Evolutionary conservation across 192 early-diverging fungal genomes (phyloP), one percentile per base, ranked within the genome.

Genomic region (Linnemannia exigua): DNA sequence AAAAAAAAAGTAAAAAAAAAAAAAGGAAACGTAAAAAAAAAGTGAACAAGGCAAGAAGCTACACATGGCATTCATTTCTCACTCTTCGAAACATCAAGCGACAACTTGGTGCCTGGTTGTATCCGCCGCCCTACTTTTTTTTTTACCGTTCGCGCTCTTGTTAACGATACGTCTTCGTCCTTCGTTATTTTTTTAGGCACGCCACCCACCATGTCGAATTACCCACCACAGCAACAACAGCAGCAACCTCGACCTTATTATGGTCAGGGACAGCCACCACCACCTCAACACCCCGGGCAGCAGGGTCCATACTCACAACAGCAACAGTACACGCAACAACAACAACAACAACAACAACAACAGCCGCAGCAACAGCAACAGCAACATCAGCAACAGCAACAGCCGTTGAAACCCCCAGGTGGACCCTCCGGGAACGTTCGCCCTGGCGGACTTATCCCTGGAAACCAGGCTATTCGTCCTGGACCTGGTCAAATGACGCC

Each of bases 221-320:
- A 75, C 2, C 51, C 33, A 51, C 72, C 72, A 46, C 75, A 58
- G 58, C 63, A 47, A 31, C 79, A 52, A 17, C 79, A 80, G 15
- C 67, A 68, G 15, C 80, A 74, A 44, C 74, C 72, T 48, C 80
- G 80, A 37, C 80, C 80, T 37, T 76, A 67, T 37, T 72, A 82
- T 36, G 79, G 54, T 14, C 79, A 52, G 5, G 72, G 48, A 61
- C 79, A 74, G 17, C 72, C 74, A 6, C 36, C 31, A 33, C 66
- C 47, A 36, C 70, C 50, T 9, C 81, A 82, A 4, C 68, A 76
- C 12, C n/a, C 58, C 17, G 74, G 51, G 20, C 81, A 70, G 16
- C 35, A 63, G 1, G 28, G 67, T 58, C 70, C 78, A 67, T 51
- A 80, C 20, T 36, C 47, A 41, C 72, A 52, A 22, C 58, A 41